Evolutionary conservation across 1,284 basidiomycete species (phyloP).

Genomic region (Rhodotorula sp.): DNA sequence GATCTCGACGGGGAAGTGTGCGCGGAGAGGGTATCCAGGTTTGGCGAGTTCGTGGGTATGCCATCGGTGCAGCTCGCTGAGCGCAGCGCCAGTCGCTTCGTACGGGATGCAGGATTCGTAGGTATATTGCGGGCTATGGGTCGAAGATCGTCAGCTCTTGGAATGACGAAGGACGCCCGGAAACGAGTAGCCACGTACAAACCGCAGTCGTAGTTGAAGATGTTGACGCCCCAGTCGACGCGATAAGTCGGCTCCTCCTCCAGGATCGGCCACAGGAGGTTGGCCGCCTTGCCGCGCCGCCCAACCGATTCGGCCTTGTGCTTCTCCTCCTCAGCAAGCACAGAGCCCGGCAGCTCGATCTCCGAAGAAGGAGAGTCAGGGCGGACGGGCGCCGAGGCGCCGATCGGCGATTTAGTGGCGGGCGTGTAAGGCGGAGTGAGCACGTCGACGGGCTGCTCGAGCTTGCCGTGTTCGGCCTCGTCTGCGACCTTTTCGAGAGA

Average conservation of each 20-base stretch:
- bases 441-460: not conserved
- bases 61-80: slow-evolving; percentile 74
- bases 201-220: slow-evolving; percentile 47
- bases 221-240: slow-evolving; percentile 32
- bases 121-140: slow-evolving; percentile 45
- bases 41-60: slow-evolving; percentile 66
- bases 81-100: slow-evolving; percentile 56
- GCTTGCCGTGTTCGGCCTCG: not conserved
- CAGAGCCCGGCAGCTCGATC: not conserved
- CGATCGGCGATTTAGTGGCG: not conserved
- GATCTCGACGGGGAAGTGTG: slow-evolving; percentile 93
- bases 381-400: not conserved
- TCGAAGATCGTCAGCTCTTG: not conserved
- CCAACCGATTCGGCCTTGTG: not conserved
- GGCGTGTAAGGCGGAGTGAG: slow-evolving; percentile 21
- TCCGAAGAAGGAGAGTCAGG: not conserved
- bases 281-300: not conserved
- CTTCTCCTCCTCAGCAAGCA: not conserved
- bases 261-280: slow-evolving; percentile 25
- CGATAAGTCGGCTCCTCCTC: slow-evolving; percentile 28
- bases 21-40: slow-evolving; percentile 63
- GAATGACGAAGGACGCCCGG: no score
- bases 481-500: not conserved
- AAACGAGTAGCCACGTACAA: slow-evolving; percentile 26
- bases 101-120: slow-evolving; percentile 52